Evolutionary conservation across 129 eudicot genomes (phyloP), one percentile per base, ranked within the genome.

Genomic region (Escallonia rubra): DNA sequence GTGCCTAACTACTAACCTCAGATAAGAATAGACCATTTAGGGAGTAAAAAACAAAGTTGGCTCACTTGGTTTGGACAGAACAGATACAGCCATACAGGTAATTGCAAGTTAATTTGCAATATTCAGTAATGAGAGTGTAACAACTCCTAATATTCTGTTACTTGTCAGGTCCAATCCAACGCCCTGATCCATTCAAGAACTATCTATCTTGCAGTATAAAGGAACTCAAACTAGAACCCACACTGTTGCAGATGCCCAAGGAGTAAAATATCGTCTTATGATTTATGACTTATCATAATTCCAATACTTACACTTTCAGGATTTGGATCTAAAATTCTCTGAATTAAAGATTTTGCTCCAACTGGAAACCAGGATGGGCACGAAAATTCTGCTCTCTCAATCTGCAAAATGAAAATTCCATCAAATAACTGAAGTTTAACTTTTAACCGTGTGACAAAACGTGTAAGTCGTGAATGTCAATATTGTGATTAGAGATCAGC

Each of bases 321-420:
- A 79, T 89, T 89, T 53, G 95, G 92, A 72, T 93, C 99, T 74
- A 93, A 81, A 73, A 93, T 93, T 65, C 83, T 85, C 71, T 82
- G 81, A 62, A 93, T 93, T 79, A 93, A 85, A 40, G 96, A 86
- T 73, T 89, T 93, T 53, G 96, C 99, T 81, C 99, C 99, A 59
- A 84, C 74, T 10, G 99, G 88, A 82, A 93, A 93, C 92, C 90
- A 93, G 10, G 96, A 80, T 4, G 99, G 99, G 54, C 91, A 89
- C 51, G 96, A 86, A 77, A 82, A 93, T 0, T 89, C 92, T 13
- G 96, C 96, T 74, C 73, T 86, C 60, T 84, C 95, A 53, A 93
- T 86, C 99, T 93, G 89, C 72, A 78, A 41, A 78, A 79, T 60
- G 34, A 52, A 49, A 76, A 40, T 51, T 41, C 57, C 11, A 51